These are phyloP conservation scores for Debaryomyces sp. DNA, from an alignment of 1,139 yeast genomes.

Conservation along the genomic window DNA sequence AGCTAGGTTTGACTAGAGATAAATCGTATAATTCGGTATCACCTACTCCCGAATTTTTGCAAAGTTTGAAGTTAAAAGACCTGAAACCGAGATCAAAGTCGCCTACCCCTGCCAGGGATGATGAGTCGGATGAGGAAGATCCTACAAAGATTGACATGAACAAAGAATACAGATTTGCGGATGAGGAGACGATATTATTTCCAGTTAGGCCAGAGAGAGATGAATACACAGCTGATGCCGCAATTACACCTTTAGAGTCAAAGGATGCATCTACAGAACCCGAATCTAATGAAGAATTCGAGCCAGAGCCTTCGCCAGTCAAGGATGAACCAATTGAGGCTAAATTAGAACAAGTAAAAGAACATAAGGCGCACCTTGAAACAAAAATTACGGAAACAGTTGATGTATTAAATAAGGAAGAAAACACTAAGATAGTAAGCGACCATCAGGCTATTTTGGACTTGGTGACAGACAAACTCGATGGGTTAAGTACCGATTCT, in stretches of 20 bases:
- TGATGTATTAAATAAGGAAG: constrained; percentile 35
- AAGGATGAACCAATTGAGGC: constrained; percentile 37
- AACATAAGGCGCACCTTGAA: constrained; percentile 33
- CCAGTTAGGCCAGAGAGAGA: constrained; percentile 46
- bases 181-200: constrained; percentile 46
- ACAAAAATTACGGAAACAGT: constrained; percentile 32
- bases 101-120: constrained; percentile 17
- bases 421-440: constrained; percentile 29
- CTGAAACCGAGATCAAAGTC: constrained; percentile 19
- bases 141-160: constrained; percentile 63
- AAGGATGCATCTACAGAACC: constrained; percentile 18
- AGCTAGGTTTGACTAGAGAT: constrained; percentile 31
- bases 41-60: constrained; percentile 44
- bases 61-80: constrained; percentile 36
- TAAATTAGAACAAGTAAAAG: constrained; percentile 30
- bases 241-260: constrained; percentile 7
- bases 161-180: constrained; percentile 54
- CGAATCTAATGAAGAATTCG: constrained; percentile 10
- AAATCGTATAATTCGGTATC: constrained; percentile 28
- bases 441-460: constrained; percentile 38
- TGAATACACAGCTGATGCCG: constrained; percentile 12
- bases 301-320: constrained; percentile 31
- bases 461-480: constrained; percentile 28
- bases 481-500: constrained; percentile 21
- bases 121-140: constrained; percentile 38